phyloP scores from a whole-genome alignment of 1,139 yeast genomes.

The Geotrichum histeridarum region DNA sequence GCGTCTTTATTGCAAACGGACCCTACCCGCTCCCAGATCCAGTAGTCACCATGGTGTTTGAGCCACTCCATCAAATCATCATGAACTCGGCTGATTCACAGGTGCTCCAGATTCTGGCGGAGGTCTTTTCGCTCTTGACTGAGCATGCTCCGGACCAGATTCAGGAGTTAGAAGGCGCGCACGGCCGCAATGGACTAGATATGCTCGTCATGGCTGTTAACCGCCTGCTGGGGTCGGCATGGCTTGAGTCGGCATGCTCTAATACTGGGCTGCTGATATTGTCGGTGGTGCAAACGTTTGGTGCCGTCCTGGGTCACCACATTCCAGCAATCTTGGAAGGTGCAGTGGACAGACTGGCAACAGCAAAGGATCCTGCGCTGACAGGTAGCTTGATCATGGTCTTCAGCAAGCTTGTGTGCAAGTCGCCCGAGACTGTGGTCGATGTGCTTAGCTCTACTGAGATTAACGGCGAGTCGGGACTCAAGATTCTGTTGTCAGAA shows the following conservation, averaged over 20 bases:
- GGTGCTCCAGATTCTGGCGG: constrained; percentile 71
- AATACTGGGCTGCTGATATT: constrained; percentile 44
- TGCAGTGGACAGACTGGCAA: constrained; percentile 59
- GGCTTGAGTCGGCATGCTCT: constrained; percentile 75
- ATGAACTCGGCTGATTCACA: constrained; percentile 63
- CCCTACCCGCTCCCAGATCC: constrained; percentile 45
- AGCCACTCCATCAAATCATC: constrained; percentile 49
- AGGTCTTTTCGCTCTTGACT: constrained; percentile 60
- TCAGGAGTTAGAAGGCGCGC: constrained; percentile 36
- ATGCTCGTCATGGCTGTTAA: constrained; percentile 29
- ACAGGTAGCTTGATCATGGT: constrained; percentile 72
- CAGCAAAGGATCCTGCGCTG: constrained; percentile 64
- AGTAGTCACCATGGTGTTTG: constrained; percentile 49
- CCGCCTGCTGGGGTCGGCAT: constrained; percentile 56
- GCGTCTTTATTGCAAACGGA: constrained; percentile 49
- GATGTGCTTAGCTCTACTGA: constrained; percentile 44
- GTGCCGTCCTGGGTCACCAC: constrained; percentile 47
- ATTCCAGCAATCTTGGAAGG: constrained; percentile 63
- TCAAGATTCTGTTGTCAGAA: constrained; percentile 54
- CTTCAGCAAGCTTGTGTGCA: constrained; percentile 62
- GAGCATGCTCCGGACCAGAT: constrained; percentile 48
- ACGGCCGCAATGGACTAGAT: constrained; percentile 48
- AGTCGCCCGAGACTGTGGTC: constrained; percentile 57
- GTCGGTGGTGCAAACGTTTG: constrained; percentile 56
- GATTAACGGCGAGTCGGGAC: constrained; percentile 34